Evolutionary conservation across 2,329 filamentous ascomycete genomes (phyloP), one percentile per base, ranked within the genome.

Genomic region (Apiospora marii): DNA sequence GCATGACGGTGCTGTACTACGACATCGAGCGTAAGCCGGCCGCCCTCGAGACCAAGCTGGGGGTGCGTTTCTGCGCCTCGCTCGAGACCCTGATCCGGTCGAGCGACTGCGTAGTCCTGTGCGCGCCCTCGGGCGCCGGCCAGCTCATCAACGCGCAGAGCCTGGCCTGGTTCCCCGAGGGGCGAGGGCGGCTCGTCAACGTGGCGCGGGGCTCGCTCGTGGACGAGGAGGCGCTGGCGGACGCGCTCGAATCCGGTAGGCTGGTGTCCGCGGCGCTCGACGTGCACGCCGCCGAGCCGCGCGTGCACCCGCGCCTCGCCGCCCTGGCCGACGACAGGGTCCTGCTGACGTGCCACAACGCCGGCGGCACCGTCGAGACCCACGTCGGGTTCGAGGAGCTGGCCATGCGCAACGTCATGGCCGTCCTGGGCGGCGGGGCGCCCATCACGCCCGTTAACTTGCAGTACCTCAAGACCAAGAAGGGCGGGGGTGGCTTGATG

Each of bases 331-430:
- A 79, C 0, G 77, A 78, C 8, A 86, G 85, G 74, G 88, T 89
- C 0, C 86, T 91, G 82, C 79, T 93, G 71, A 89, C 91, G n/a
- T 89, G 89, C 70, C 92, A 93, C 78, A 92, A 92, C 75, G 91
- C 91, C 0, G 91, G 91, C 0, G 90, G 90, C 4, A 92, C 90
- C 48, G 85, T 92, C 19, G 90, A 92, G 79, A 91, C 91, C 74
- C 90, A 91, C 76, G 79, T 87, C n/a, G 90, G 89, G 4, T 92
- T 93, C 75, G 91, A 93, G 83, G 86, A 89, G 79, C 77, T 92
- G 79, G 89, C 88, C 46, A 92, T 93, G 87, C 84, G 89, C 77
- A 93, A 93, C 78, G 86, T 93, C 69, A 83, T 92, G 81, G 87
- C 87, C 0, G 91, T 91, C 72, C 78, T 92, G 71, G 80, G 80